Conservation (phyloP, 306 rosid genomes). For the Sindora glabra region DNA sequence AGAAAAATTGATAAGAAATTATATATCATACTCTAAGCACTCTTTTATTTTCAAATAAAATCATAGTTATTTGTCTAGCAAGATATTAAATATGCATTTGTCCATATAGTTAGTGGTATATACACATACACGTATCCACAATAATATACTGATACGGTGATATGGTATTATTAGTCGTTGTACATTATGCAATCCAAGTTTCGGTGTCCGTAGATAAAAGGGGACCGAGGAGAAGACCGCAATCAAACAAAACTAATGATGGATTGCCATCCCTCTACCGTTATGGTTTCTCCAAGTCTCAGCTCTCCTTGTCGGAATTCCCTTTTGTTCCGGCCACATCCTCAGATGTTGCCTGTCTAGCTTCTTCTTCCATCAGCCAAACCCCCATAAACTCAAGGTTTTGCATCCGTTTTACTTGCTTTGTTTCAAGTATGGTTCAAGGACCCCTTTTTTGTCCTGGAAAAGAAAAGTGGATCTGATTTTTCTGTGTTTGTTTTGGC, state of each 20-base stretch:
- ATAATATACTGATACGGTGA: too few species aligned
- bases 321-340: slow-evolving; percentile 9
- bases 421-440: not conserved
- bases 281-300: slow-evolving; percentile 5
- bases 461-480: too few species aligned
- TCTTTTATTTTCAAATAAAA: too few species aligned
- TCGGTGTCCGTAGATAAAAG: slow-evolving; percentile 15
- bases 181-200: too few species aligned
- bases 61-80: too few species aligned
- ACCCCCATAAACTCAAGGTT: slow-evolving; percentile 29
- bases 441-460: too few species aligned
- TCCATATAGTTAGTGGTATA: too few species aligned
- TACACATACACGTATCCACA: too few species aligned
- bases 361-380: not conserved
- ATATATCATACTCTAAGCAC: too few species aligned
- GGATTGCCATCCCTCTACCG: slow-evolving; percentile 22
- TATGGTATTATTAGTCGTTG: too few species aligned
- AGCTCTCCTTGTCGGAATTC: slow-evolving; percentile 4
- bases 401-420: not conserved
- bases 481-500: not conserved
- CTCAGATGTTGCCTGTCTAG: slow-evolving; percentile 12
- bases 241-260: slow-evolving; percentile 5
- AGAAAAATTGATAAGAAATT: too few species aligned
- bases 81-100: too few species aligned
- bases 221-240: not conserved